Base-by-base conservation (phyloP, 208 protist genomes). In the Trypanosoma lewisi region DNA sequence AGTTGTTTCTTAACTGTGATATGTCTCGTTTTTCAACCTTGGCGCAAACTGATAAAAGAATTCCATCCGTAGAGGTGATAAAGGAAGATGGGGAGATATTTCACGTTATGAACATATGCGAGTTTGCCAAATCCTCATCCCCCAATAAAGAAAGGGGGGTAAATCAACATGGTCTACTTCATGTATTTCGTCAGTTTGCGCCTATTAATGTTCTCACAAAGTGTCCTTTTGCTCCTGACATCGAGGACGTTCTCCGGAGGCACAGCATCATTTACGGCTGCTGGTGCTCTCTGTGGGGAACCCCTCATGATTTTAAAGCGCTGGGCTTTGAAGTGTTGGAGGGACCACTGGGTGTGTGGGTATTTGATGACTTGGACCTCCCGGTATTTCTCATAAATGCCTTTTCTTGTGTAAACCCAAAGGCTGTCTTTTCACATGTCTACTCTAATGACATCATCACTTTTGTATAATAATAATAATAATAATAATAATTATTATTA, bases 261-360 rank as follows among this genome's bases (percentile, higher is more conserved):
- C 77, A 89, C 63, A 68, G 73, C 47, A 34, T 64, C 1, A 16
- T 14, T 19, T 84, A 59, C 23, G 56, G 64, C 5, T 82, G 75
- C 57, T 92, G 85, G 83, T 92, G 85, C 64, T 79, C 61, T 42
- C 49, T 92, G 8, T 92, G 85, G 83, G 85, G 82, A 23, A 87
- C 77, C 1, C 42, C 48, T 17, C 59, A 75, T 33, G 82, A 87
- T 42, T 92, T 82, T 63, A 62, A 27, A 34, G 33, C 11, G n/a
- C 66, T 63, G 23, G 79, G 74, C 1, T 60, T 77, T 48, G 37
- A 65, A 4, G 52, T 73, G 1, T 37, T 87, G 34, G 49, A 73
- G 4, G 80, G 80, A 3, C 67, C 85, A 8, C 51, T 92, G 5
- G 80, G 82, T n/a, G 51, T 89, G 25, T 59, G 78, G 55, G 53